Evolutionary conservation across 2,329 filamentous ascomycete genomes (phyloP).

Genomic region (Trichoderma koningii): DNA sequence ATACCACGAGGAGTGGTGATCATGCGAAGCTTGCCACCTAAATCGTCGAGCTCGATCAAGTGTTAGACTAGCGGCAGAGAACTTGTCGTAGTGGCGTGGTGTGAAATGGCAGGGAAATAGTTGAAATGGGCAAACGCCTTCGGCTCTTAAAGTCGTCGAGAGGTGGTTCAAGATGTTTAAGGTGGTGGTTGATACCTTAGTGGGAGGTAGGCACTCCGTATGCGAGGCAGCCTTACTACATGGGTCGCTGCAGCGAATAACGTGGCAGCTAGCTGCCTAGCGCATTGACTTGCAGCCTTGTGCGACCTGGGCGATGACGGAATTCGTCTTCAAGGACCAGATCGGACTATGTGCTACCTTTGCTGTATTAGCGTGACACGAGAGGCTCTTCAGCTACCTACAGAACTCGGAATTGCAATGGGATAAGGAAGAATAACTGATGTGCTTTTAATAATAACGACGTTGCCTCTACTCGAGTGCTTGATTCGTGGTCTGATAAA

Average conservation of each 20-base stretch:
- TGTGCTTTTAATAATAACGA: too few species aligned
- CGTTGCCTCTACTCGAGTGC: too few species aligned
- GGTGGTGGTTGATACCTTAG: neutral
- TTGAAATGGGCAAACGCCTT: neutral
- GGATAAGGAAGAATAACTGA: too few species aligned
- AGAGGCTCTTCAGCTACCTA: too few species aligned
- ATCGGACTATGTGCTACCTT: too few species aligned
- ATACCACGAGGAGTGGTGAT: constrained; percentile 1
- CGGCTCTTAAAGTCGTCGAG: neutral
- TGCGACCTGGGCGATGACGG: constrained; percentile 4
- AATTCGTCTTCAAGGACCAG: neutral
- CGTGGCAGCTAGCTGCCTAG: constrained; percentile 25
- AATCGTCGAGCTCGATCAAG: neutral
- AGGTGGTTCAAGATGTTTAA: constrained; percentile 7
- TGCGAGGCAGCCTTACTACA: constrained; percentile 19
- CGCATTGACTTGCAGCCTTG: constrained; percentile 8
- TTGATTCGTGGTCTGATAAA: too few species aligned
- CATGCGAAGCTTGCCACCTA: neutral
- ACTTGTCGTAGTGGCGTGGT: neutral
- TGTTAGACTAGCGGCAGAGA: neutral
- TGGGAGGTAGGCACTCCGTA: neutral
- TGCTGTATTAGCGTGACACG: too few species aligned
- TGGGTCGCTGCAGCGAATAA: constrained; percentile 19
- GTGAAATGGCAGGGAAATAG: neutral
- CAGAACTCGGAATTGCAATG: too few species aligned